Evolutionary conservation across 495 filamentous ascomycete species (phyloP).

Genomic region (Penicillium paradoxum): DNA sequence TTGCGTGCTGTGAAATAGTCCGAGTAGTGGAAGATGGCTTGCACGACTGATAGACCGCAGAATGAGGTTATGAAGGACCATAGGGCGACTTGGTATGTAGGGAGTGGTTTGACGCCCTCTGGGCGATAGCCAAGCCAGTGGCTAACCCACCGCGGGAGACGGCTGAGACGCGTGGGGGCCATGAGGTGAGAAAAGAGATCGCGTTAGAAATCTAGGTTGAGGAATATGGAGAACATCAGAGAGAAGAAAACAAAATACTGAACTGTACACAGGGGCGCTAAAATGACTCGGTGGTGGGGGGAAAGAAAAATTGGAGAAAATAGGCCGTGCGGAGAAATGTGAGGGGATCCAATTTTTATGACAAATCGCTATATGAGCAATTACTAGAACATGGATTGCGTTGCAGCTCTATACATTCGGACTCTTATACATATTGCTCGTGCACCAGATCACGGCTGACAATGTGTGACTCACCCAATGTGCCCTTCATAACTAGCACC

Average conservation of each 20-base stretch:
- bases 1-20: slow-evolving; percentile 26
- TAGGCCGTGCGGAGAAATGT: slow-evolving; percentile 14
- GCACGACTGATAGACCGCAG: slow-evolving; percentile 30
- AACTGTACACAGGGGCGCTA: background rate
- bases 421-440: slow-evolving; percentile 13
- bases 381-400: background rate
- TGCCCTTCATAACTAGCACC: slow-evolving; percentile 40
- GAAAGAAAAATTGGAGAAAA: slow-evolving; percentile 13
- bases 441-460: slow-evolving; percentile 24
- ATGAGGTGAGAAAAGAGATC: background rate
- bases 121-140: slow-evolving; percentile 38
- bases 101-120: slow-evolving; percentile 21
- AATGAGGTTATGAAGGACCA: slow-evolving; percentile 37
- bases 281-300: background rate
- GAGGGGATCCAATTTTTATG: slow-evolving; percentile 4
- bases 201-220: background rate
- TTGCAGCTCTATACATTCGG: background rate
- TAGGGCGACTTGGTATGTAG: slow-evolving; percentile 19
- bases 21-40: slow-evolving; percentile 32
- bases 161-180: slow-evolving; percentile 23
- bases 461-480: slow-evolving; percentile 39
- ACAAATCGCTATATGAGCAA: background rate
- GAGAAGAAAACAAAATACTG: background rate
- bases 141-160: slow-evolving; percentile 31
- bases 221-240: background rate